Conservation (phyloP, 2,329 filamentous ascomycete species). For the Colletotrichum camelliae region DNA sequence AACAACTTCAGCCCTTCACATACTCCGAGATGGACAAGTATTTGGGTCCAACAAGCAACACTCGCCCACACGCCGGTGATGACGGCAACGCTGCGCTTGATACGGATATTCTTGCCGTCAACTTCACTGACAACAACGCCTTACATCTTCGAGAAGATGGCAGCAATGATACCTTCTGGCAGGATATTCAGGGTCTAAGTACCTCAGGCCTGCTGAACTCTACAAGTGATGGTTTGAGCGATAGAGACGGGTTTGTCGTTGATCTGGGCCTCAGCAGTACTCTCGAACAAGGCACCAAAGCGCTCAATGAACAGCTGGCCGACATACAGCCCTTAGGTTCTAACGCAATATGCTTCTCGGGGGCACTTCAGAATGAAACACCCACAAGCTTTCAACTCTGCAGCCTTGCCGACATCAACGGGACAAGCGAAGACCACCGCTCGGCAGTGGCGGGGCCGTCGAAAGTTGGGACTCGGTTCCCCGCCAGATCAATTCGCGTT, state of each 20-base stretch:
- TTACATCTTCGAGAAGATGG: background rate
- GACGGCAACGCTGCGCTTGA: background rate
- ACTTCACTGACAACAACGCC: background rate
- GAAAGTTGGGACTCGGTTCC: conserved; percentile 28
- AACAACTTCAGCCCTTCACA: background rate
- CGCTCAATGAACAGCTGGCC: too few species aligned
- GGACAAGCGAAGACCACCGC: background rate
- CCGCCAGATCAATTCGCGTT: conserved; percentile 21
- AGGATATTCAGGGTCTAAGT: too few species aligned
- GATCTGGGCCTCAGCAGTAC: too few species aligned
- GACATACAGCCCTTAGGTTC: too few species aligned
- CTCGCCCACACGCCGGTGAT: background rate
- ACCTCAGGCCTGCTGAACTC: too few species aligned
- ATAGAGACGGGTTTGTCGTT: too few species aligned
- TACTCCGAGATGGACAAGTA: conserved; percentile 1
- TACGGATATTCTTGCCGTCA: background rate
- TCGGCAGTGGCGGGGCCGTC: background rate
- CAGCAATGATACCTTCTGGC: background rate
- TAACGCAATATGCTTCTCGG: too few species aligned
- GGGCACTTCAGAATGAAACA: background rate
- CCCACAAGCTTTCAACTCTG: background rate
- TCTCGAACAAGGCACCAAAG: too few species aligned
- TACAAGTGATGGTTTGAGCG: too few species aligned
- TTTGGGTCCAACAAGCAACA: background rate
- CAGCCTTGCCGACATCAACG: too few species aligned